These are phyloP conservation scores for Tulasnella calospora DNA, from an alignment of 768 basidiomycete species.

Conservation along the genomic window DNA sequence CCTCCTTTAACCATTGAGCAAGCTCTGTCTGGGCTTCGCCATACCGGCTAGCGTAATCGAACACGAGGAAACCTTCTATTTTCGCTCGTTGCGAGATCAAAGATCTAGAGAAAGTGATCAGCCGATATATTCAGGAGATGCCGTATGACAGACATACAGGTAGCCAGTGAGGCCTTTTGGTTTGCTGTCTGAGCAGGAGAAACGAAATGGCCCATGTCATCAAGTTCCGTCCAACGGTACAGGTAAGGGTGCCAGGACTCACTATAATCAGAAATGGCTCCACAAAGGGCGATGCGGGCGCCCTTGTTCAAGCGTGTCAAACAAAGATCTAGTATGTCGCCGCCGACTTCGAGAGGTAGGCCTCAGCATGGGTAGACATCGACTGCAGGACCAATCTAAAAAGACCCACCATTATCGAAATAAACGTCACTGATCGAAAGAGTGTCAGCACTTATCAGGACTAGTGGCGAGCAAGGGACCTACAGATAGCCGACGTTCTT, in stretches of 20 bases:
- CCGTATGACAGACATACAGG: conserved; percentile 29
- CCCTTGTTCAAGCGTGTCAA: conserved; percentile 68
- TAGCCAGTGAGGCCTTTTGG: conserved; percentile 67
- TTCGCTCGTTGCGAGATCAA: conserved; percentile 74
- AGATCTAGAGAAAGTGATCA: conserved; percentile 33
- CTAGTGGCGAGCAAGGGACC: not conserved
- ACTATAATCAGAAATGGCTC: conserved; percentile 86
- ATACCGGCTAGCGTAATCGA: conserved; percentile 67
- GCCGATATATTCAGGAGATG: not conserved
- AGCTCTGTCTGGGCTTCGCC: conserved; percentile 56
- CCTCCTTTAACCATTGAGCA: conserved; percentile 53
- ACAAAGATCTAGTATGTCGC: conserved; percentile 75
- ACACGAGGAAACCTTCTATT: conserved; percentile 83
- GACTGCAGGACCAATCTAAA: conserved; percentile 31
- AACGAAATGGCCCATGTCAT: not conserved
- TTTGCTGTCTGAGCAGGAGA: conserved; percentile 43
- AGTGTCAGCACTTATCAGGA: not conserved
- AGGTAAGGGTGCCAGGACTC: conserved; percentile 32
- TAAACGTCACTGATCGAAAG: conserved; percentile 50
- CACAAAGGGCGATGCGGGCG: conserved; percentile 77
- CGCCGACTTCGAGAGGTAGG: conserved; percentile 38
- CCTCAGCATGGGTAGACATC: not conserved
- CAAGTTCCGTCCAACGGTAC: not conserved
- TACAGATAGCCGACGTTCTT: conserved; percentile 58
- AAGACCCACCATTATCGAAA: conserved; percentile 64